A percentile compares a stretch with the other conserved stretches of the same genome.
phyloP scores from a whole-genome alignment of 2,329 filamentous ascomycete species.

The Cytospora paraplurivora region DNA sequence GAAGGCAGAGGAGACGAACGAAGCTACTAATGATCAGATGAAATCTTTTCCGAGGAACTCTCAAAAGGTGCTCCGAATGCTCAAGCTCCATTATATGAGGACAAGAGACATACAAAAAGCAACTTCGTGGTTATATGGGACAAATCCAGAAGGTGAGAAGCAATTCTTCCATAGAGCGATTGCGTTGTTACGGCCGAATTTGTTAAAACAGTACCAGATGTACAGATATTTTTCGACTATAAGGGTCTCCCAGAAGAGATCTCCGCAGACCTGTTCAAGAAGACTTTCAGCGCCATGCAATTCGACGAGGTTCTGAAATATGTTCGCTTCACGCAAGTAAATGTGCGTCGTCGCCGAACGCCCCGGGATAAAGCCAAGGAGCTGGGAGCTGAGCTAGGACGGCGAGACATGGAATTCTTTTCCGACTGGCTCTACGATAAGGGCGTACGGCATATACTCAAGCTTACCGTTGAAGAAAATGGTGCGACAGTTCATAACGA shows the following conservation, averaged over 20 bases:
- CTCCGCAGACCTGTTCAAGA: background rate
- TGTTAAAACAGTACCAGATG: background rate
- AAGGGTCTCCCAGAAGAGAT: background rate
- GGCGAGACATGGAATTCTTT: constrained; percentile 5
- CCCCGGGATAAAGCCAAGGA: background rate
- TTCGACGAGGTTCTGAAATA: background rate
- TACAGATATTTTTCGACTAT: background rate
- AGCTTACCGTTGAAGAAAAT: background rate
- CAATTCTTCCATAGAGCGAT: background rate
- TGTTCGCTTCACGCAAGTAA: background rate
- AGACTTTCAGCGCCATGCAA: background rate
- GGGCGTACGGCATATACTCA: background rate
- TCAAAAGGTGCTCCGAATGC: background rate
- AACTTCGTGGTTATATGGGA: background rate
- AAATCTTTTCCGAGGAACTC: background rate
- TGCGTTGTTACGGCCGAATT: too few relatives aligned
- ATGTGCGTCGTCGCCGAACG: background rate
- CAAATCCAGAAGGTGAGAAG: constrained; percentile 1
- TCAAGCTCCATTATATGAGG: constrained; percentile 17
- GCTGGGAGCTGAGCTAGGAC: background rate
- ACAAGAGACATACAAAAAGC: background rate
- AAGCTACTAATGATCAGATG: background rate
- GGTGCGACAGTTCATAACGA: background rate
- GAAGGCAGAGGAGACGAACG: too few relatives aligned
- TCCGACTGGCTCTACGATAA: background rate